phyloP scores from a whole-genome alignment of 2,329 filamentous ascomycete genomes.

The Cercospora sojina region DNA sequence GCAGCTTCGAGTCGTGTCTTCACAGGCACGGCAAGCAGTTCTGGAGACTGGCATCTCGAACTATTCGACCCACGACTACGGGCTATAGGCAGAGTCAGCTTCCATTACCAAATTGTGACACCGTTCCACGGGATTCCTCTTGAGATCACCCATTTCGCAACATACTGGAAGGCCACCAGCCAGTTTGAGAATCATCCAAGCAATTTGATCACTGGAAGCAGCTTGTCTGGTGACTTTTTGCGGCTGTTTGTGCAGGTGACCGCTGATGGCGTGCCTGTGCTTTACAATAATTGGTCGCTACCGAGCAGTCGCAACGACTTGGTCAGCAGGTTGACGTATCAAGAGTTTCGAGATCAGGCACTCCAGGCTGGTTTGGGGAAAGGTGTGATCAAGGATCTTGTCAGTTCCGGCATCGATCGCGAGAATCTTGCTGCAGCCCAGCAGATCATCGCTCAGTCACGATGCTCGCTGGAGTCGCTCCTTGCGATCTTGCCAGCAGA shows the following conservation, averaged over 20 bases:
- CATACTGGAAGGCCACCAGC: constrained; percentile 98
- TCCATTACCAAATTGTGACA: constrained; percentile 94
- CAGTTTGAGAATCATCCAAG: constrained; percentile 82
- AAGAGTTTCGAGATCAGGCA: constrained; percentile 62
- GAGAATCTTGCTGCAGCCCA: constrained; percentile 64
- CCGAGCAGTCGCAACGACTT: constrained; percentile 62
- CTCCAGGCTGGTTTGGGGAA: constrained; percentile 30
- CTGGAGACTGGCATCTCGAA: constrained; percentile 78
- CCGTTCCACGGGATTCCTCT: constrained; percentile 89
- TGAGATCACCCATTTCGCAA: constrained; percentile 97
- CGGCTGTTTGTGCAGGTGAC: constrained; percentile 90
- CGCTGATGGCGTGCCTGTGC: constrained; percentile 77
- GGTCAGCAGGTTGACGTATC: constrained; percentile 72
- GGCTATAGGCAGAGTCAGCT: constrained; percentile 89
- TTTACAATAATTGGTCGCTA: constrained; percentile 79
- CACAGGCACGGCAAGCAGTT: constrained; percentile 69
- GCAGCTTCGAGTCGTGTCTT: constrained; percentile 89
- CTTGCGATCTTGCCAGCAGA: constrained; percentile 71
- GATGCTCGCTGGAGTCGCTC: constrained; percentile 76
- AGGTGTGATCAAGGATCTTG: constrained; percentile 31
- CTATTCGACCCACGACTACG: constrained; percentile 89
- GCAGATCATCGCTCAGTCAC: constrained; percentile 67
- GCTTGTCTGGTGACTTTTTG: constrained; percentile 92
- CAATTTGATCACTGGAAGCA: constrained; percentile 90
- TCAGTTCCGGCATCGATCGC: constrained; percentile 32